phyloP scores from a whole-genome alignment of 352 stramenopile genomes.

The Pilasporangium apinafurcum region DNA sequence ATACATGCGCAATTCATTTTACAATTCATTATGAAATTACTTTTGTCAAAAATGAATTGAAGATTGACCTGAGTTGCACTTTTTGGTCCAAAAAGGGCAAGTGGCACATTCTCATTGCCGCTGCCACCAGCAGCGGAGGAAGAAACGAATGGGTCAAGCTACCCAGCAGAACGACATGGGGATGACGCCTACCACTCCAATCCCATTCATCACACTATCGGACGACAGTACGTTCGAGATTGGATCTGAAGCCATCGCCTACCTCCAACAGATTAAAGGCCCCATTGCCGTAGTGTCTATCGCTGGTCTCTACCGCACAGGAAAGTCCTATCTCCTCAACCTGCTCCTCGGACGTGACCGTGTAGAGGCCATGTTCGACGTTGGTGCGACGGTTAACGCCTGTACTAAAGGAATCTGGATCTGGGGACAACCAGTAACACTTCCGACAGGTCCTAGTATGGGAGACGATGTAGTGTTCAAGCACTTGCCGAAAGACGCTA shows the following conservation, averaged over 20 bases:
- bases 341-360: constrained; percentile 39
- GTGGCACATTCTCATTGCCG: too few relatives aligned
- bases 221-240: constrained; percentile 65
- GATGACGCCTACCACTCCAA: constrained; percentile 18
- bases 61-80: too few relatives aligned
- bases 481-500: constrained; percentile 37
- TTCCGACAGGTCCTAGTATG: constrained; percentile 3
- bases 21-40: too few relatives aligned
- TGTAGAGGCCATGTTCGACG: constrained; percentile 62
- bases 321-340: constrained; percentile 81
- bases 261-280: constrained; percentile 51
- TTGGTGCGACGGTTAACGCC: constrained; percentile 63
- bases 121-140: too few relatives aligned
- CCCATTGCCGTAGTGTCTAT: constrained; percentile 64
- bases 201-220: constrained; percentile 69
- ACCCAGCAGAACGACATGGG: too few relatives aligned
- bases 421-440: constrained; percentile 47
- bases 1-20: too few relatives aligned
- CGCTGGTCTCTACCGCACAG: constrained; percentile 67
- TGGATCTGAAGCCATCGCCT: constrained; percentile 41
- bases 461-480: constrained; percentile 16
- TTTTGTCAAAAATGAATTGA: too few relatives aligned
- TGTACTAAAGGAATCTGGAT: constrained; percentile 84
- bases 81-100: too few relatives aligned
- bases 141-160: too few relatives aligned